Base-by-base conservation (phyloP, 2,329 filamentous ascomycete genomes). In the Zymoseptoria tritici region DNA sequence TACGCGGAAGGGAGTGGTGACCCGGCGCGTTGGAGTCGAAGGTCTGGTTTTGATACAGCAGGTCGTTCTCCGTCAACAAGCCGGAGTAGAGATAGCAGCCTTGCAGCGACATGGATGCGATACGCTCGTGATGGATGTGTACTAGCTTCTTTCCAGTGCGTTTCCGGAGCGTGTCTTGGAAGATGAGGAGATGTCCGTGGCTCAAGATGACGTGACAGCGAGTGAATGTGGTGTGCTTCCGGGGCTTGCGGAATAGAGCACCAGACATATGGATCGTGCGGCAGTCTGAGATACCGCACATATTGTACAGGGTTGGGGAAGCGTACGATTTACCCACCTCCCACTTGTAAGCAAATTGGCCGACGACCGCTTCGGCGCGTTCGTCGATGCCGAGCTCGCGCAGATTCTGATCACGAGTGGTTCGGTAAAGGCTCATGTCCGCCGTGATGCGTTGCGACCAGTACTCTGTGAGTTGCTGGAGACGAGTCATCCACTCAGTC, bases 61-160 rank as follows among this genome's bases (percentile, higher is more conserved):
- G 74, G 64, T 88, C 85, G 9, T 77, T 79, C 57, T 85, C 83
- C 0, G 85, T 85, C 20, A 86, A 75, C 0, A 87, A 75, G 1
- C 85, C 85, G 2, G 81, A 83, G 72, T 88, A 87, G 57, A 88
- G 76, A 68, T 88, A 87, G 72, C 84, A 86, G 66, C 86, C 83
- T 31, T 77, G 77, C 16, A 88, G 77, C 60, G 85, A 81, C 36
- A 88, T 78, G 11, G 79, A 78, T 11, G 80, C 76, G 66, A 86
- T 80, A 49, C 82, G 80, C 66, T 85, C 81, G 66, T 87, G 83
- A 67, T 87, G 83, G 55, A 85, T 84, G 62, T 86, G 80, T 8
- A 79, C 75, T 1, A 86, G 72, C 62, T 82, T 78, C 59, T 80
- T 78, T 55, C 85, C 85, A 1, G 79, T 81, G 4, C 72, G 69